Base-by-base conservation (phyloP, 345 rosid species). In the Trapa bicornis region DNA sequence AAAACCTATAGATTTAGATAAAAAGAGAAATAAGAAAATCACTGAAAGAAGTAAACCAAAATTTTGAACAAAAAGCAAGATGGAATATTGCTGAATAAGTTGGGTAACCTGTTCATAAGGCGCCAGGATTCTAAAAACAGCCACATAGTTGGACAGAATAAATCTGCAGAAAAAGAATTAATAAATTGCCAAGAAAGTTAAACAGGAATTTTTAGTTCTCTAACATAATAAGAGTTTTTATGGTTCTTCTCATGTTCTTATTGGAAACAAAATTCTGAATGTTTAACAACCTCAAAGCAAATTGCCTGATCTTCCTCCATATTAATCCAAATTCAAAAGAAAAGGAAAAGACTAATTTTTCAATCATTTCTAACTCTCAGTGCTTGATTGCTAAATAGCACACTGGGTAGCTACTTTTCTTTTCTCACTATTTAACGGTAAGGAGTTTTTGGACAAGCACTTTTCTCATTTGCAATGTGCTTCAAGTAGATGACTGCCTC, bases 61-160 rank as follows among this genome's bases (percentile, higher is more conserved):
- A 2, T 50, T 50, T 50, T 50, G n/a, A 39, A 66, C 39, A 61
- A 63, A 52, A 60, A 62, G 42, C 72, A 71, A 73, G 61, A 10
- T 54, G 56, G 38, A 47, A 50, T 70, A 61, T 63, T 33, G 39
- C 64, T 43, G 52, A 60, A 65, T 43, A 47, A 68, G 32, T 64
- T 41, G 60, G 67, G 73, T 75, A 73, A 92, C 98, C 98, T 85
- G 94, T 71, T 90, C 96, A 72, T 84, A 93, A 58, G 92, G 81
- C 74, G 80, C 73, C 76, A 93, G 73, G 60, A 71, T 82, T 84
- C 81, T 93, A 78, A 93, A 93, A 78, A 87, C 83, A 67, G 82
- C 83, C 61, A 77, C 89, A 77, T 89, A 90, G 81, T 84, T 93
- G 42, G 98, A 87, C 71, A 93, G 79, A 77, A 93, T 78, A 78